Percentiles rank a stretch among this genome's conserved stretches.
Evolutionary conservation across 495 filamentous ascomycete genomes (phyloP).

Genomic region (Neurospora hispaniola): DNA sequence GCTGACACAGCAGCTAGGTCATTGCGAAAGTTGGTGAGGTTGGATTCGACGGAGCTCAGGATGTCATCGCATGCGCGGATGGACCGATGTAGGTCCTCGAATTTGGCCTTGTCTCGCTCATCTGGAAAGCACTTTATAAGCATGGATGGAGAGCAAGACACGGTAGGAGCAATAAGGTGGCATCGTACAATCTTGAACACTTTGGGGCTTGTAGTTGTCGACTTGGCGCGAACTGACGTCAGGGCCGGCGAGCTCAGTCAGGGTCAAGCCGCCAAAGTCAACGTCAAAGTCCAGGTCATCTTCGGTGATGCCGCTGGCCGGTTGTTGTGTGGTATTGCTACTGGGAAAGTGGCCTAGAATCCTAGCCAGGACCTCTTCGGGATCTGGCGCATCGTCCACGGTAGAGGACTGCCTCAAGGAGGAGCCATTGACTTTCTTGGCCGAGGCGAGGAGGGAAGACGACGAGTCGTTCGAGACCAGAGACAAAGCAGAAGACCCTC

Average conservation of each 20-base stretch:
- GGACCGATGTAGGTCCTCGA: conserved; percentile 81
- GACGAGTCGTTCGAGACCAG: conserved; percentile 62
- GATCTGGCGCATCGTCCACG: conserved; percentile 50
- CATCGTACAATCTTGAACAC: conserved; percentile 63
- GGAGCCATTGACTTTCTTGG: conserved; percentile 55
- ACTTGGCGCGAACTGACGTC: conserved; percentile 27
- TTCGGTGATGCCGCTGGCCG: conserved; percentile 24
- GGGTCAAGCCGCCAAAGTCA: conserved; percentile 64
- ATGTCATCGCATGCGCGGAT: conserved; percentile 90
- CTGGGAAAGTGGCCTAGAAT: conserved; percentile 50
- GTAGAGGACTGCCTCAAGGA: conserved; percentile 47
- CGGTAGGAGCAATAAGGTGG: conserved; percentile 1
- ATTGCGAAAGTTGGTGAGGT: conserved; percentile 82
- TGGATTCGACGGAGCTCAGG: conserved; percentile 82
- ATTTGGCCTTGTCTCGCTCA: conserved; percentile 77
- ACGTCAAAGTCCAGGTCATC: conserved; percentile 45
- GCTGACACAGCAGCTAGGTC: conserved; percentile 85
- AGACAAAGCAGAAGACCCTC: conserved; percentile 49
- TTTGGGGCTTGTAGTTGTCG: conserved; percentile 51
- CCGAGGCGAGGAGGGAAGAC: conserved; percentile 53
- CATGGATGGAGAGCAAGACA: conserved; percentile 16
- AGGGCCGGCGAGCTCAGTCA: conserved; percentile 57
- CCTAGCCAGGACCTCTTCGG: conserved; percentile 57
- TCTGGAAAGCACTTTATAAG: conserved; percentile 38
- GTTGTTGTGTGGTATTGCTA: neutral